Base-by-base conservation (phyloP, 495 filamentous ascomycete genomes). In the Podospora anserina region DNA sequence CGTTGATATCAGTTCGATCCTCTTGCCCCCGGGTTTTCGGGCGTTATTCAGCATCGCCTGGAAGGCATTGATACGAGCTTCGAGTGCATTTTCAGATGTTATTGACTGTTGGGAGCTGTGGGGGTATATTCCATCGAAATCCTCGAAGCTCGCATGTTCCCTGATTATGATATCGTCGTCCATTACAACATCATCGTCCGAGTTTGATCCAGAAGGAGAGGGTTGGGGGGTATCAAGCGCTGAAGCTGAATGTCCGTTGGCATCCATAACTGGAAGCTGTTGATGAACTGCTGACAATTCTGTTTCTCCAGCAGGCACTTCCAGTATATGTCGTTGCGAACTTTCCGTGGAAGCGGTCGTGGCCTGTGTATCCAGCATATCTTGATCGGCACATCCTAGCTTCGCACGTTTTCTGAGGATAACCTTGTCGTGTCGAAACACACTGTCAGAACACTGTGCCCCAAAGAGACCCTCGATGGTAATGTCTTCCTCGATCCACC, bases 391-490 rank as follows among this genome's bases (percentile, higher is more conserved):
- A 23, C 15, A 56, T 0, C 49, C 20, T 19, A 0, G 19, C 0
- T 75, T 61, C n/a, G 65, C 64, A 20, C 70, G 66, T 34, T 61
- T 61, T 23, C 61, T 57, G 19, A 68, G 69, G 87, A 95, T 91
- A 62, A 87, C 75, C 16, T 71, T 23, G 70, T 97, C 93, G 70
- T 96, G 88, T 15, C 78, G 76, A 71, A 96, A 96, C 0, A 69
- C 64, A 7, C 75, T 77, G 0, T 79, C 84, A 4, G 83, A 84
- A 68, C 91, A 97, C 4, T 90, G 72, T 56, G 88, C 79, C 0
- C 92, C 91, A 68, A 97, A 97, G 0, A 97, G 81, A 16, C 68
- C 72, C 63, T 80, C 68, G 61, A 97, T 90, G 4, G 88, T 88
- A 58, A 88, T 73, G 5, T 82, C 80, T 57, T 88, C 79, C 58